Conservation (phyloP, 2,329 filamentous ascomycete species). For the Zymoseptoria ardabiliae region DNA sequence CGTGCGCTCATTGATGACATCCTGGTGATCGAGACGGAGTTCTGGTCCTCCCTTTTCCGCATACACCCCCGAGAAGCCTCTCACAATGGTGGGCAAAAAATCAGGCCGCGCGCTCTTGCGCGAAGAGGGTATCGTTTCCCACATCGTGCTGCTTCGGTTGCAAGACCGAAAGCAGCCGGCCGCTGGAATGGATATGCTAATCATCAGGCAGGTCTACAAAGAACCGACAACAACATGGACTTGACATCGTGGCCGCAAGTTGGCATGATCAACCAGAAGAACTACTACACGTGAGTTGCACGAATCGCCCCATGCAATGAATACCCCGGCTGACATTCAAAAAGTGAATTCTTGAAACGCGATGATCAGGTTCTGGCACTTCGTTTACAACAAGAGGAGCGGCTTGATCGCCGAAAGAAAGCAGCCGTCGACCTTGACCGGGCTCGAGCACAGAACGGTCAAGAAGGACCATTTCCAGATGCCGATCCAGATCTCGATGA, state of each 20-base stretch:
- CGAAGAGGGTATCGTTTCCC: slow-evolving; percentile 52
- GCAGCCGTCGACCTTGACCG: slow-evolving; percentile 82
- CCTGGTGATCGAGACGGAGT: neutral
- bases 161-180: slow-evolving; percentile 11
- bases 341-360: slow-evolving; percentile 91
- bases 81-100: slow-evolving; percentile 58
- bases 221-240: slow-evolving; percentile 98
- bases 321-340: neutral
- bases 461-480: slow-evolving; percentile 37
- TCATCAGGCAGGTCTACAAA: slow-evolving; percentile 64
- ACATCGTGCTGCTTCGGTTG: slow-evolving; percentile 1
- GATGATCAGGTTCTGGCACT: slow-evolving; percentile 92
- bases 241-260: slow-evolving; percentile 90
- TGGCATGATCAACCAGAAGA: slow-evolving; percentile 95
- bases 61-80: neutral
- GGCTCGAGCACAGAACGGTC: slow-evolving; percentile 66
- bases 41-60: neutral
- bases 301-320: neutral
- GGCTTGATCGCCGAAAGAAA: slow-evolving; percentile 74
- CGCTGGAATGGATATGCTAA: slow-evolving; percentile 18
- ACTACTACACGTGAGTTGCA: slow-evolving; percentile 82
- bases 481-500: slow-evolving; percentile 29
- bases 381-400: slow-evolving; percentile 80
- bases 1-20: neutral
- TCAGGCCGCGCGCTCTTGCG: slow-evolving; percentile 54